Base-by-base conservation (phyloP, 139 green algal genomes). In the Chlorella vulgaris region DNA sequence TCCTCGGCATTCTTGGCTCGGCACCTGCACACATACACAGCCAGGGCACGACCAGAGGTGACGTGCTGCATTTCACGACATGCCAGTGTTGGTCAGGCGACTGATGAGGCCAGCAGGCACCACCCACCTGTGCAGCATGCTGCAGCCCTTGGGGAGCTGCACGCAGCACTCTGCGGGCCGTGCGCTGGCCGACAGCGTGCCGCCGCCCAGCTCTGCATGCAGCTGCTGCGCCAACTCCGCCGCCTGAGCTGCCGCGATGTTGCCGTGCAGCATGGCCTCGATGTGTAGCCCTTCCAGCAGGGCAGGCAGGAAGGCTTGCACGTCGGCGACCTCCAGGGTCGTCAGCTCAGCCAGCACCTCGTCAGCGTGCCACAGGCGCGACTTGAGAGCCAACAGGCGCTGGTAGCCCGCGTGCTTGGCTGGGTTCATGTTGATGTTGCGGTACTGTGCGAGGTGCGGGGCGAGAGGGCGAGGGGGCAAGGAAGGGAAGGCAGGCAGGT, bases 401-500 rank as follows among this genome's bases (percentile, higher is more conserved):
- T 93, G 63, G 85, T 94, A 97, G 77, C 69, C 85, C 35, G 92
- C 93, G 78, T 98, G 95, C 86, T 93, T 89, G 36, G 81, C 33
- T 0, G 92, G 91, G 78, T 90, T 89, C 88, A 96, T 91, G 87
- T 95, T 90, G 36, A 87, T 88, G 86, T 99, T 99, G 66, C 86
- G 85, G 88, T 96, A 96, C 80, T 84, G 79, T 50, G 10, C 21
- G 26, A 53, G n/a, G n/a, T n/a, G n/a, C n/a, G n/a, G n/a, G n/a
- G n/a, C n/a, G n/a, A n/a, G n/a, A n/a, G n/a, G n/a, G n/a, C n/a
- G n/a, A 4, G 51, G 26, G 69, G 69, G 40, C 3, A 5, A 19
- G 47, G 31, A 31, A 31, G 3, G 35, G 71, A 28, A 13, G 39
- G 38, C 7, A 75, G 40, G 4, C 7, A 6, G 39, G 65, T 10